Conservation (phyloP, 1,284 basidiomycete genomes). For the Xerocomus minutiporus region DNA sequence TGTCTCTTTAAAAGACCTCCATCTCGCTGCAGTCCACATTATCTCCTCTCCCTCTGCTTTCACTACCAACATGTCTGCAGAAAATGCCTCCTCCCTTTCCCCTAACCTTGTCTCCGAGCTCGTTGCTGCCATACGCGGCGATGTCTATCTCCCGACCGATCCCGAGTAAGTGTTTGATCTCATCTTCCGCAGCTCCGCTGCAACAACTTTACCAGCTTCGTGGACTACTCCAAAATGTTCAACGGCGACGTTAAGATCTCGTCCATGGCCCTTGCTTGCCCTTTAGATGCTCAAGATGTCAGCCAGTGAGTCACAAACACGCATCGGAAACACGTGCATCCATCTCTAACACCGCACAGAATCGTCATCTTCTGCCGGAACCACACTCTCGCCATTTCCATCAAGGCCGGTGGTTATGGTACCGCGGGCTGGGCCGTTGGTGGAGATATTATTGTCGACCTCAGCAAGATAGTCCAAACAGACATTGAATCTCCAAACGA, state of each 20-base stretch:
- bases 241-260: constrained; percentile 68
- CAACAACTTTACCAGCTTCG: constrained; percentile 45
- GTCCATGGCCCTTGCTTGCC: constrained; percentile 61
- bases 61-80: constrained; percentile 15
- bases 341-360: constrained; percentile 35
- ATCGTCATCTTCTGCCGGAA: constrained; percentile 65
- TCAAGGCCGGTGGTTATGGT: constrained; percentile 85
- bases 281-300: constrained; percentile 69
- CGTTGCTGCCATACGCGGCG: constrained; percentile 42
- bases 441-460: constrained; percentile 79
- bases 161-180: constrained; percentile 36
- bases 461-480: constrained; percentile 61
- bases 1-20: constrained; percentile 17
- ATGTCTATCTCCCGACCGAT: constrained; percentile 43
- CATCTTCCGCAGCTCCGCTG: not conserved
- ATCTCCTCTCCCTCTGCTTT: not conserved
- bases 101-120: constrained; percentile 35
- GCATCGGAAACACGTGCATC: constrained; percentile 8
- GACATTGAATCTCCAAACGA: constrained; percentile 59
- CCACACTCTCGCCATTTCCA: constrained; percentile 68
- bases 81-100: constrained; percentile 7
- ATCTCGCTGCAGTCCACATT: constrained; percentile 4
- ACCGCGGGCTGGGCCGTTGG: constrained; percentile 85
- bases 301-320: constrained; percentile 50
- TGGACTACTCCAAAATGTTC: constrained; percentile 62